Evolutionary conservation across 768 basidiomycete species (phyloP), one percentile per base, ranked within the genome.

Genomic region (Pisolithus marmoratus): DNA sequence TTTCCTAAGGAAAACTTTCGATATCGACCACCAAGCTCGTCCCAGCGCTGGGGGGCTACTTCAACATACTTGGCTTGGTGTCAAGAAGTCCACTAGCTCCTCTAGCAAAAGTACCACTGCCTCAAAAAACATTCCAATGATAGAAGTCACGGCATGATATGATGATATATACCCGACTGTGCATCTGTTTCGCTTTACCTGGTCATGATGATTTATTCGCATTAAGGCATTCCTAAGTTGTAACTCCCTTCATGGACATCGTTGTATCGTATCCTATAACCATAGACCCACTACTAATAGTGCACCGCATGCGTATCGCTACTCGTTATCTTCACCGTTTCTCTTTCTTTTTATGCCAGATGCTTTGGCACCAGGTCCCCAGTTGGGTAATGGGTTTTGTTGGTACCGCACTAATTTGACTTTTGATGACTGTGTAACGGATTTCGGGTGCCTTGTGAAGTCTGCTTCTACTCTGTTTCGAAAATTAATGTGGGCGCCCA

Each of bases 401-500:
- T 95, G 93, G 69, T 94, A 96, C 37, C 92, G 77, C 1, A 94
- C 88, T 7, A 95, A 71, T 57, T 90, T 91, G 52, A 89, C 73
- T 51, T 82, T 81, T 19, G 80, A 79, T 6, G 83, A 78, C 14
- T 77, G 68, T 8, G 80, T 80, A 2, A 79, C 74, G 1, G 83
- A 79, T 4, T 79, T 72, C 0, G 87, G 83, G 64, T 97, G 90
- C 37, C 70, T 79, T 15, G 74, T 78, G 64, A 98, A 95, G 62
- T 90, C 80, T n/a, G 90, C 84, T 43, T 76, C 69, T 38, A 68
- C 65, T 45, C 85, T 89, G 58, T 8, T n/a, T n/a, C 31, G 42
- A n/a, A 49, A 42, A 14, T 27, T 4, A 19, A 27, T 46, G 8
- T 29, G 17, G 29, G 46, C 50, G 14, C 36, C 17, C 31, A 24